Evolutionary conservation across 345 rosid genomes (phyloP).

Genomic region (Pseudoturritis turrita): DNA sequence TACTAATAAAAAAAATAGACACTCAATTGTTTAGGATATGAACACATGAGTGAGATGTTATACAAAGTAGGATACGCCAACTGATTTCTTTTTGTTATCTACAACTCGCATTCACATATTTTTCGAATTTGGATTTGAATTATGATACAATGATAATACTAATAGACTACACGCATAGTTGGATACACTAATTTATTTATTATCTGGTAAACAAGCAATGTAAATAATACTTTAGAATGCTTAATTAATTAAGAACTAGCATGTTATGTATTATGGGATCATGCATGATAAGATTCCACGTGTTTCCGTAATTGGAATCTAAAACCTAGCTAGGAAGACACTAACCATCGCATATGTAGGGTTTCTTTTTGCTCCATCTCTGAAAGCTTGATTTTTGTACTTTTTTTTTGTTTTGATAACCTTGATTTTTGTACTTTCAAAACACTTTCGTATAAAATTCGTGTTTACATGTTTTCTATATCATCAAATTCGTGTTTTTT

Average conservation of each 20-base stretch:
- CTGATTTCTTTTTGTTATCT: too few species aligned
- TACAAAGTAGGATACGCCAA: too few species aligned
- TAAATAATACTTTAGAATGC: background rate
- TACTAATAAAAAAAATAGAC: too few species aligned
- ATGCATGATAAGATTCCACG: slow-evolving; percentile 2
- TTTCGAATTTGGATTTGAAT: too few species aligned
- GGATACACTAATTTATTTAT: too few species aligned
- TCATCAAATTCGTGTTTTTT: too few species aligned
- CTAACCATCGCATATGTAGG: background rate
- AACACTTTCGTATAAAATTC: background rate
- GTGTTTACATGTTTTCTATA: background rate
- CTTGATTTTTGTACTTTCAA: background rate
- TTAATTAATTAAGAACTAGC: background rate
- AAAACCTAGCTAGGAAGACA: slow-evolving; percentile 5
- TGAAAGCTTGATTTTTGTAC: background rate
- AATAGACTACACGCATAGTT: too few species aligned
- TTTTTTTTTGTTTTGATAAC: too few species aligned
- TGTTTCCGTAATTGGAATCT: background rate
- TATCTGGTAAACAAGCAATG: background rate
- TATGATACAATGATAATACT: too few species aligned
- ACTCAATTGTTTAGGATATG: too few species aligned
- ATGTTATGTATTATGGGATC: background rate
- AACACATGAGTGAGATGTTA: too few species aligned
- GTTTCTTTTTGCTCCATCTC: background rate
- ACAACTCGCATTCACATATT: too few species aligned